These are phyloP conservation scores for Apiospora sp. DNA, from an alignment of 2,329 filamentous ascomycete species.

Conservation along the genomic window DNA sequence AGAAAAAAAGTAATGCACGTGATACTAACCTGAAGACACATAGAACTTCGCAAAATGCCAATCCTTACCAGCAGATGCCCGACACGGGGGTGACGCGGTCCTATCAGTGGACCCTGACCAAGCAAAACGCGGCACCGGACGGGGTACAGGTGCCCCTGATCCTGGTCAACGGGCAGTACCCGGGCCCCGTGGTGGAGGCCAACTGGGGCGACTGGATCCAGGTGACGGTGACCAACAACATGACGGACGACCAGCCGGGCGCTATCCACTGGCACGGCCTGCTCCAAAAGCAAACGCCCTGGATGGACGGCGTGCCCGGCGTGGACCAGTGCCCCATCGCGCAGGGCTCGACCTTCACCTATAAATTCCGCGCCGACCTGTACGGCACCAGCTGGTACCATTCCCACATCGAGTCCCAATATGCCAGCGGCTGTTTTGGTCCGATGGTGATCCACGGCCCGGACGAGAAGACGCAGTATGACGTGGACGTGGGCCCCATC, in stretches of 20 bases:
- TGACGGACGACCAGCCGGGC: slow-evolving; percentile 47
- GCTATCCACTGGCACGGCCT: slow-evolving; percentile 34
- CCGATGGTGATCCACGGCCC: slow-evolving; percentile 44
- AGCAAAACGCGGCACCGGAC: slow-evolving; percentile 50
- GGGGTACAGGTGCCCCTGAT: slow-evolving; percentile 54
- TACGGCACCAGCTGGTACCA: slow-evolving; percentile 44
- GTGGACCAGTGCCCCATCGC: slow-evolving; percentile 34
- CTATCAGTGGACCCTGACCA: slow-evolving; percentile 45
- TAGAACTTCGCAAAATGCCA: slow-evolving; percentile 26
- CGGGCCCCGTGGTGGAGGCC: slow-evolving; percentile 59
- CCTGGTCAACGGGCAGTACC: slow-evolving; percentile 60
- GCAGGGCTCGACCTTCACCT: slow-evolving; percentile 30
- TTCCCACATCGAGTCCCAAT: slow-evolving; percentile 48
- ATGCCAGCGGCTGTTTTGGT: slow-evolving; percentile 53
- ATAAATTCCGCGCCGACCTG: slow-evolving; percentile 32
- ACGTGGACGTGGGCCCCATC: slow-evolving; percentile 33
- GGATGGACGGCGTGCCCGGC: slow-evolving; percentile 37
- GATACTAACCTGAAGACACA: neutral
- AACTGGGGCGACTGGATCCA: slow-evolving; percentile 53
- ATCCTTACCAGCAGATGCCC: slow-evolving; percentile 23
- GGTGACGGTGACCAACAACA: slow-evolving; percentile 52
- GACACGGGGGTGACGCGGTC: slow-evolving; percentile 30
- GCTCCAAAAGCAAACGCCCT: slow-evolving; percentile 31
- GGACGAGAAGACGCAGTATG: slow-evolving; percentile 30
- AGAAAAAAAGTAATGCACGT: neutral